Evolutionary conservation across 306 rosid genomes (phyloP), one percentile per base, ranked within the genome.

Genomic region (Oxytropis ochrocephala): DNA sequence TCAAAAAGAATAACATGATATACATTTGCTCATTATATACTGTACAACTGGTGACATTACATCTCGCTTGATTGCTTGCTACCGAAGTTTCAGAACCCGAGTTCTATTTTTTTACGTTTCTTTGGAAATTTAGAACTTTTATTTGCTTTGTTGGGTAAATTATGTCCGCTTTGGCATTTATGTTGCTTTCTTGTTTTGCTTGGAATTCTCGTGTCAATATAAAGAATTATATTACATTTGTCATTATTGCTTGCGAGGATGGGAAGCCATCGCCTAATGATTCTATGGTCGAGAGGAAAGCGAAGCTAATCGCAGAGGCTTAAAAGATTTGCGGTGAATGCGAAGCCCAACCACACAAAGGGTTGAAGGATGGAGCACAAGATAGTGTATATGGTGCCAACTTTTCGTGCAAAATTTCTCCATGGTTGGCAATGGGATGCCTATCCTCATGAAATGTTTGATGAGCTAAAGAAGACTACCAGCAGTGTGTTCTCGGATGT

Each of bases 401-500:
- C 72, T 91, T 94, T 73, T 94, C 97, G 1, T 85, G 97, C 95
- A 94, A 94, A 81, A 87, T 94, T 68, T 95, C 99, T 64, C 97
- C 99, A 14, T 95, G 99, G 99, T 73, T 95, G 75, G 82, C 97
- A 50, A 84, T 83, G 97, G 99, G 99, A 51, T 95, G 99, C 74
- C 82, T 95, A 63, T 95, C 97, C 99, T 43, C 92, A 97, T 33
- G 56, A 82, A 7, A 86, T 95, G 96, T 89, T 78, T 54, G 88
- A 94, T 54, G 96, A 85, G 36, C 88, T 94, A 9, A 94, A 87
- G 82, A 91, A 89, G 78, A 85, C 91, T 6, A 54, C 87, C 75
- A 55, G 80, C 78, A 85, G 97, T 94, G 39, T 38, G 72, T 46
- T n/a, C 50, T 53, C 16, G 11, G 10, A 12, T 61, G 52, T 56